Evolutionary conservation across 2,329 filamentous ascomycete genomes (phyloP), one percentile per base, ranked within the genome.

Genomic region (Fusarium oligoseptatum): DNA sequence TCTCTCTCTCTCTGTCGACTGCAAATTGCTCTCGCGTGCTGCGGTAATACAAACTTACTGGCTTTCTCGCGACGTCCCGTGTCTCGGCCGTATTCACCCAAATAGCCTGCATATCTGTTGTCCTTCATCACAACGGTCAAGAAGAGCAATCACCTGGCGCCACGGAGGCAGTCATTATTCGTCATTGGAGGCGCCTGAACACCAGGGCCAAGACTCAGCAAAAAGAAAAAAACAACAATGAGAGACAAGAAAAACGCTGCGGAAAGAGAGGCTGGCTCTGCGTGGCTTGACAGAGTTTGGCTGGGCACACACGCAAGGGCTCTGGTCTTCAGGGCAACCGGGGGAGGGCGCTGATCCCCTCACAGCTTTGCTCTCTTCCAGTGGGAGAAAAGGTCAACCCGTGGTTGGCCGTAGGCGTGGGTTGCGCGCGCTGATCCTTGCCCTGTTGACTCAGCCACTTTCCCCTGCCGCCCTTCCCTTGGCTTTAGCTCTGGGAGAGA

Each of bases 381-480:
- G 32, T 34, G 32, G 17, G 17, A 27, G 29, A n/a, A 27, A 22
- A 24, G 20, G 36, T n/a, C 32, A 34, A 27, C 60, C 14, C 32
- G 60, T 56, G 36, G 57, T 70, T 67, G 63, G 63, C n/a, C 24
- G 43, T 14, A 34, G 20, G 39, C 24, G 3, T 24, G 27, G 69
- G 41, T 36, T 17, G 34, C 6, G 48, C 57, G 32, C 37, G 71
- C 29, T 56, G 60, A 74, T 74, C 65, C 27, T 61, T 74, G 57
- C 72, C 37, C 27, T 68, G 20, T 7, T 57, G 62, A 58, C 50
- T 64, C 62, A 64, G 62, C 62, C 61, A 56, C 45, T 29, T 37
- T 39, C 20, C 56, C 34, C 15, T 34, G 37, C 58, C 41, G 22
- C 63, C 73, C 73, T 76, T 76, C 63, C 73, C 73, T 76, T 76